Conservation (phyloP, 345 rosid species). For the Eucalyptus marginata region DNA sequence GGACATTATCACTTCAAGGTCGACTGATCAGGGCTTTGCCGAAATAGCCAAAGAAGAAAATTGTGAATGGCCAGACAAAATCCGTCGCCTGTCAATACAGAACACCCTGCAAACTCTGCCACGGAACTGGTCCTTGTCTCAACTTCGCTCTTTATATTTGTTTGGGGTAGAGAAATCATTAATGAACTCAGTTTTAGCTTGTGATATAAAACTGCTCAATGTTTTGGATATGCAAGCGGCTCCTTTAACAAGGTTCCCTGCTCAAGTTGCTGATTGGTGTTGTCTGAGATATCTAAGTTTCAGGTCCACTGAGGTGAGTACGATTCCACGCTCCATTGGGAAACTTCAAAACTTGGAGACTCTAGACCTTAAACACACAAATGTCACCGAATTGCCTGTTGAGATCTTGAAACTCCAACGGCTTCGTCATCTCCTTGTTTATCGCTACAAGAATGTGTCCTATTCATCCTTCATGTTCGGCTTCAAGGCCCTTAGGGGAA, state of each 20-base stretch:
- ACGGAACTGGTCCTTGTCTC: background rate
- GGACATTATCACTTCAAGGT: background rate
- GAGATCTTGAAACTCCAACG: constrained; percentile 18
- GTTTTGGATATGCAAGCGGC: background rate
- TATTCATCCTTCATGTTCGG: constrained; percentile 10
- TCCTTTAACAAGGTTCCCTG: constrained; percentile 12
- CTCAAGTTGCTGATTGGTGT: constrained; percentile 1
- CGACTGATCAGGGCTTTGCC: constrained; percentile 1
- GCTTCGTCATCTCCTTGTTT: constrained; percentile 20
- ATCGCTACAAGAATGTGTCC: constrained; percentile 9
- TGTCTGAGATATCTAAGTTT: constrained; percentile 25
- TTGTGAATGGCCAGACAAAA: constrained; percentile 6
- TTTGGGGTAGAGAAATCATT: background rate
- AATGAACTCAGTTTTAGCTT: background rate
- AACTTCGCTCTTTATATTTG: constrained; percentile 17
- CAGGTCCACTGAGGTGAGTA: constrained; percentile 13
- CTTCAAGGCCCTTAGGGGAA: constrained; percentile 2
- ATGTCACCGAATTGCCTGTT: constrained; percentile 16
- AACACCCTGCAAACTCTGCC: background rate
- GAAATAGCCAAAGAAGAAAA: constrained; percentile 1
- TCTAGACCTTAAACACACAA: constrained; percentile 23
- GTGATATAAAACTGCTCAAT: background rate
- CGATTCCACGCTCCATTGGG: constrained; percentile 13
- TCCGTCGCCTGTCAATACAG: constrained; percentile 26
- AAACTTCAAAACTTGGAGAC: constrained; percentile 30